These are phyloP conservation scores for Aspergillus sp. DNA, from an alignment of 2,329 filamentous ascomycete genomes.

Conservation along the genomic window DNA sequence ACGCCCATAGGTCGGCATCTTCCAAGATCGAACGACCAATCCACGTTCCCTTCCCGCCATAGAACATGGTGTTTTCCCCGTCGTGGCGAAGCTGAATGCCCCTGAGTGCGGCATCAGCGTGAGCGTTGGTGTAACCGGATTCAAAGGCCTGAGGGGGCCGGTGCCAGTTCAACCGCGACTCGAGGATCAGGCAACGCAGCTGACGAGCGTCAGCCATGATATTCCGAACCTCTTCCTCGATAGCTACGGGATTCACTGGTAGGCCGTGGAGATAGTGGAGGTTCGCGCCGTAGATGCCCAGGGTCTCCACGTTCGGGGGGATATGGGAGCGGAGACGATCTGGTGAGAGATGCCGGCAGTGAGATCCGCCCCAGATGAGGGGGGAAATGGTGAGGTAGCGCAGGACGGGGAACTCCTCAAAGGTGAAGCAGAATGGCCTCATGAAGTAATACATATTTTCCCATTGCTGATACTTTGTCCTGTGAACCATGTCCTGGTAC, in stretches of 20 bases:
- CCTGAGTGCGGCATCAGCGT: not conserved
- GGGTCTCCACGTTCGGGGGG: conserved; percentile 3
- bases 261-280: not conserved
- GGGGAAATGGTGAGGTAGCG: not conserved
- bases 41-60: not conserved
- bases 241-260: not conserved
- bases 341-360: not conserved
- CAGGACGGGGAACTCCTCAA: not conserved
- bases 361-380: not conserved
- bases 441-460: not conserved
- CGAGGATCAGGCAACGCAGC: not conserved
- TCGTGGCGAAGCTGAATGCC: not conserved
- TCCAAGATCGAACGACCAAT: not conserved
- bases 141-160: too few species aligned
- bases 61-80: not conserved
- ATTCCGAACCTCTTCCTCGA: not conserved
- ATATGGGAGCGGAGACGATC: not conserved
- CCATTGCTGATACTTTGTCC: not conserved
- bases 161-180: not conserved
- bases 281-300: not conserved
- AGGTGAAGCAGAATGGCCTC: not conserved
- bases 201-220: not conserved
- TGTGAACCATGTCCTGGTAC: not conserved
- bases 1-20: too few species aligned
- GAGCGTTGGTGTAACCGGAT: not conserved